Percentiles rank a stretch among this genome's conserved stretches.
phyloP scores from a whole-genome alignment of 139 green algal genomes.

The Closterium sp. region DNA sequence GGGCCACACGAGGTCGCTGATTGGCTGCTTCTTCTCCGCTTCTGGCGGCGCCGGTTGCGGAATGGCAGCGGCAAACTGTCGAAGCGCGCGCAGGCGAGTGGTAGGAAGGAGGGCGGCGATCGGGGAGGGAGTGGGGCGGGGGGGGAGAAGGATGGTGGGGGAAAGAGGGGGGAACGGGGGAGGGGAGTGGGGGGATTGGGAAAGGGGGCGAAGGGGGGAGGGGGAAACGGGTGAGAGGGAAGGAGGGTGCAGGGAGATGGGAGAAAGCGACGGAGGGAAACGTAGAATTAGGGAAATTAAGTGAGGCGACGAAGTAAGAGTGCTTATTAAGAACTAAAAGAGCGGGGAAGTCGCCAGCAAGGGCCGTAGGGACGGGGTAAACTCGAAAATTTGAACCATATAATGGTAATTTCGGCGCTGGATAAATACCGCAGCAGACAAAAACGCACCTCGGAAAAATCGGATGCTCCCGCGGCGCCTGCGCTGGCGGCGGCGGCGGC shows the following conservation, averaged over 20 bases:
- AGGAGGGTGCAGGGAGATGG: neutral
- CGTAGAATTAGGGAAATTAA: no score
- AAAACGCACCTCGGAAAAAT: neutral
- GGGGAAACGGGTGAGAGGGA: neutral
- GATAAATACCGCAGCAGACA: neutral
- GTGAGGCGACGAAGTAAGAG: no score
- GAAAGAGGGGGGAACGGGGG: no score
- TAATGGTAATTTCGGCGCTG: no score
- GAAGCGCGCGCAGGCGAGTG: neutral
- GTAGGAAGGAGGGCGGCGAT: neutral
- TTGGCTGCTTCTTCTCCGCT: neutral
- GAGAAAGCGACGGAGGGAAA: neutral
- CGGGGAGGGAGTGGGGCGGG: no score
- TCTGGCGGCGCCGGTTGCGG: neutral
- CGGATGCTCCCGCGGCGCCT: neutral
- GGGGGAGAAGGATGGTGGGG: no score
- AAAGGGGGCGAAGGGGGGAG: neutral
- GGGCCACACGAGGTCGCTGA: neutral
- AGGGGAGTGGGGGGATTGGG: neutral
- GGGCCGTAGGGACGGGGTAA: neutral
- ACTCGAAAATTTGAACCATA: neutral
- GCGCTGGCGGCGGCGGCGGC: no score
- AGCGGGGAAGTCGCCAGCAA: neutral
- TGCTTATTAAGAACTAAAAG: neutral
- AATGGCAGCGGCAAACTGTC: neutral